A percentile compares a stretch with the other conserved stretches of the same genome.
These are phyloP conservation scores for Emergomyces orientalis DNA, from an alignment of 2,329 filamentous ascomycete species.

Conservation along the genomic window DNA sequence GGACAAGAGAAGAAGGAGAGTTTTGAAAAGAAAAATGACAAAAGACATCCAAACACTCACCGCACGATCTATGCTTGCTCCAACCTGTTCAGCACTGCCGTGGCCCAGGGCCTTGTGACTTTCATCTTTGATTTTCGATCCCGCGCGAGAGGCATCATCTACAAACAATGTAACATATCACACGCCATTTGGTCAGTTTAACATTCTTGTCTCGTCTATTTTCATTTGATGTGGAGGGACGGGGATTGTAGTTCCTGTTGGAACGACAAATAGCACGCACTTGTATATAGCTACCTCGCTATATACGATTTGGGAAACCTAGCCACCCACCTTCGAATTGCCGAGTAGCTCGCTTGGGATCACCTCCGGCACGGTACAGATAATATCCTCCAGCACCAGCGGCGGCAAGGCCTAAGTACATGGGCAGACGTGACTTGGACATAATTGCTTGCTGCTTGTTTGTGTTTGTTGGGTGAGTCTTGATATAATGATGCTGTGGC, in stretches of 20 bases:
- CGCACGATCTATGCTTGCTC: constrained; percentile 57
- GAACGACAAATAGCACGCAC: not conserved
- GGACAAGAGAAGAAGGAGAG: not conserved
- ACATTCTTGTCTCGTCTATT: not conserved
- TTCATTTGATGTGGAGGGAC: not conserved
- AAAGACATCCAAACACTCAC: constrained; percentile 42
- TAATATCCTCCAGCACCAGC: constrained; percentile 74
- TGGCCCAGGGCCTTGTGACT: constrained; percentile 55
- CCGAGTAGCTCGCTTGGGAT: constrained; percentile 73
- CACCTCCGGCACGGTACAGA: constrained; percentile 76
- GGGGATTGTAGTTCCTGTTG: not conserved
- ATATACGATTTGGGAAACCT: not conserved
- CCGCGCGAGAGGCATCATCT: constrained; percentile 69
- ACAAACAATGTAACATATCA: constrained; percentile 5
- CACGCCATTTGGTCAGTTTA: constrained; percentile 11
- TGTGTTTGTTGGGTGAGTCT: constrained; percentile 2
- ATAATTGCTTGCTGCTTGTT: constrained; percentile 17
- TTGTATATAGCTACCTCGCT: not conserved
- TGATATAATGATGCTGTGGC: not conserved
- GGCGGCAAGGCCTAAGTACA: constrained; percentile 46
- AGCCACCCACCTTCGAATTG: constrained; percentile 64
- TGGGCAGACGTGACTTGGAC: constrained; percentile 29
- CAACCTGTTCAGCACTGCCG: constrained; percentile 45
- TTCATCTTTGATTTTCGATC: constrained; percentile 56
- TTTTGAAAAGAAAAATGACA: not conserved